A percentile compares a stretch with the other conserved stretches of the same genome.
These are phyloP conservation scores for Laguncularia racemosa DNA, from an alignment of 345 rosid genomes.

Conservation along the genomic window DNA sequence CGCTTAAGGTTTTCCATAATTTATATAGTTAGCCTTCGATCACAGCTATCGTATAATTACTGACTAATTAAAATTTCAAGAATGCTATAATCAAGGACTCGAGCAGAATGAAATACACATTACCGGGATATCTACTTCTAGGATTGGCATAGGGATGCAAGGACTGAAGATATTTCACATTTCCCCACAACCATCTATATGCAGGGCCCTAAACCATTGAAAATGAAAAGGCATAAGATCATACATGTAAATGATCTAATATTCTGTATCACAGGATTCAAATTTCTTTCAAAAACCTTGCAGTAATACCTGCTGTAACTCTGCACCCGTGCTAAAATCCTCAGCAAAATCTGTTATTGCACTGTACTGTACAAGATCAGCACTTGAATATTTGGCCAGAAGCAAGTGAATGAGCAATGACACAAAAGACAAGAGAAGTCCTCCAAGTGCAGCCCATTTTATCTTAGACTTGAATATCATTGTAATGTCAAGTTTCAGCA, in stretches of 20 bases:
- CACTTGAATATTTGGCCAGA: conserved; percentile 64
- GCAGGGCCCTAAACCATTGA: conserved; percentile 36
- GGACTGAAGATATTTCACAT: conserved; percentile 56
- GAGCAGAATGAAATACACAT: conserved; percentile 12
- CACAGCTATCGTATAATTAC: too few species aligned
- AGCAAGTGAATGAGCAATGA: conserved; percentile 79
- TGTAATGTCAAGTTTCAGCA: conserved; percentile 18
- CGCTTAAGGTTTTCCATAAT: too few species aligned
- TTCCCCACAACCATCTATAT: conserved; percentile 73
- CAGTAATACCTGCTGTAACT: conserved; percentile 31
- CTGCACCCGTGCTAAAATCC: conserved; percentile 35
- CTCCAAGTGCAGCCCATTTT: conserved; percentile 79
- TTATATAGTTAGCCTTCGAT: too few species aligned
- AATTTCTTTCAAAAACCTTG: neutral
- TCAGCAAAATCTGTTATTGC: conserved; percentile 45
- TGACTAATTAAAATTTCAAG: too few species aligned
- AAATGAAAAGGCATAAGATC: conserved; percentile 1
- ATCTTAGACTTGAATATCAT: conserved; percentile 85
- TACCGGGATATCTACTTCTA: conserved; percentile 73
- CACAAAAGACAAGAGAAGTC: conserved; percentile 60
- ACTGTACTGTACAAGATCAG: conserved; percentile 41
- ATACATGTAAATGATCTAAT: neutral
- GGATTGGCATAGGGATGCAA: conserved; percentile 95
- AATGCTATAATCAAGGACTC: neutral
- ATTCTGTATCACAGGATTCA: neutral